Evolutionary conservation across 805 yeast species (phyloP), one percentile per base, ranked within the genome.

Genomic region (Scheffersomyces coipomensis): DNA sequence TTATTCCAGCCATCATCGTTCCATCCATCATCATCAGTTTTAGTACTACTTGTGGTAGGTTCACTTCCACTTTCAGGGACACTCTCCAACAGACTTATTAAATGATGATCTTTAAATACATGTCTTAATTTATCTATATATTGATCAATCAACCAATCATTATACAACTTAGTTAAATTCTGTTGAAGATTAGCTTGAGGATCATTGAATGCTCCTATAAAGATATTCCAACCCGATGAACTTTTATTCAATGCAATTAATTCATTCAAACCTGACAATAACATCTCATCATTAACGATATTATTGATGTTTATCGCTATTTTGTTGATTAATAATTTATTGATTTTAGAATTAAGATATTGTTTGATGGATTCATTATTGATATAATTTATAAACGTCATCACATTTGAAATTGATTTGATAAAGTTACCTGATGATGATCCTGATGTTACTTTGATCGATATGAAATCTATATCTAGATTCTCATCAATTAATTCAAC

Each of bases 91-190:
- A 46, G 37, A 2, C 38, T 34, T 4, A 36, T 22, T 29, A 52
- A 43, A 21, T 51, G 46, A n/a, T 36, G 34, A 21, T 29, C 39
- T 17, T 33, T 39, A 38, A 57, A 60, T 3, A 48, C 38, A 3
- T 37, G 30, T 27, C 68, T 49, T 15, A 68, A 51, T 35, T 47
- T 46, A 29, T 62, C 55, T 26, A 68, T 59, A 43, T 56, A 66
- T 30, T 56, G 58, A 32, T 64, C 66, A 11, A 56, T 42, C 2
- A 58, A 39, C 66, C 68, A 66, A 34, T 66, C 55, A 25, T 44
- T 30, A 40, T 66, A 53, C 24, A 67, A 48, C 15, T 45, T 47
- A 25, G 57, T 48, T 35, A 68, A 48, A 17, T 57, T 51, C 5
- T 53, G 58, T 13, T 54, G 46, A 19, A 60, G 41, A 10, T 49